Evolutionary conservation across 2,329 filamentous ascomycete species (phyloP).

Genomic region (Apiospora phragmitis): DNA sequence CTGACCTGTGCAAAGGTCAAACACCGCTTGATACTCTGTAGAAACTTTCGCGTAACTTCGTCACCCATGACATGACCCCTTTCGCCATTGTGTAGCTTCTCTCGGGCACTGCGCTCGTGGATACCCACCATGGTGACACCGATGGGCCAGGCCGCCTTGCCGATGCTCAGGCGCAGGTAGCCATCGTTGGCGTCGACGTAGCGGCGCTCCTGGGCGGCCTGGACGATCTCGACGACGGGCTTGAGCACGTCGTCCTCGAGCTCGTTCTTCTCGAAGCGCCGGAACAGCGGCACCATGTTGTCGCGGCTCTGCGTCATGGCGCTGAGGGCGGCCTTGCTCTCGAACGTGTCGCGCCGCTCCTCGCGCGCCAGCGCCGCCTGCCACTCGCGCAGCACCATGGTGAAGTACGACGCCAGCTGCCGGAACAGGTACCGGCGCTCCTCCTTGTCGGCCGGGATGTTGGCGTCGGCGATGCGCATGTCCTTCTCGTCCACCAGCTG

Average conservation of each 20-base stretch:
- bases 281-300: slow-evolving; percentile 87
- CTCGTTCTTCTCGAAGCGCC: slow-evolving; percentile 80
- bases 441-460: slow-evolving; percentile 60
- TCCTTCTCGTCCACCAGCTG: slow-evolving; percentile 78
- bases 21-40: slow-evolving; percentile 97
- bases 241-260: slow-evolving; percentile 77
- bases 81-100: slow-evolving; percentile 87
- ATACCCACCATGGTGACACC: slow-evolving; percentile 99
- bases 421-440: slow-evolving; percentile 74
- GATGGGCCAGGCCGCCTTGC: slow-evolving; percentile 97
- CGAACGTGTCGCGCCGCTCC: slow-evolving; percentile 62
- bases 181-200: slow-evolving; percentile 98
- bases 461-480: slow-evolving; percentile 76
- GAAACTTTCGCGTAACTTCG: slow-evolving; percentile 89
- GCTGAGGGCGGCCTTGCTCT: slow-evolving; percentile 78
- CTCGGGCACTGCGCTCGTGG: slow-evolving; percentile 91
- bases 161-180: slow-evolving; percentile 89
- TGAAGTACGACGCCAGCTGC: slow-evolving; percentile 93
- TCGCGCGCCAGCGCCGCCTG: slow-evolving; percentile 73
- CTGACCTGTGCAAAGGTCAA: slow-evolving; percentile 94
- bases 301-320: slow-evolving; percentile 86
- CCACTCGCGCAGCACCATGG: slow-evolving; percentile 91
- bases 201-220: slow-evolving; percentile 82
- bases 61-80: slow-evolving; percentile 97
- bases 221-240: slow-evolving; percentile 87